Evolutionary conservation across 805 yeast genomes (phyloP).

Genomic region (Ogataea degrootiae): DNA sequence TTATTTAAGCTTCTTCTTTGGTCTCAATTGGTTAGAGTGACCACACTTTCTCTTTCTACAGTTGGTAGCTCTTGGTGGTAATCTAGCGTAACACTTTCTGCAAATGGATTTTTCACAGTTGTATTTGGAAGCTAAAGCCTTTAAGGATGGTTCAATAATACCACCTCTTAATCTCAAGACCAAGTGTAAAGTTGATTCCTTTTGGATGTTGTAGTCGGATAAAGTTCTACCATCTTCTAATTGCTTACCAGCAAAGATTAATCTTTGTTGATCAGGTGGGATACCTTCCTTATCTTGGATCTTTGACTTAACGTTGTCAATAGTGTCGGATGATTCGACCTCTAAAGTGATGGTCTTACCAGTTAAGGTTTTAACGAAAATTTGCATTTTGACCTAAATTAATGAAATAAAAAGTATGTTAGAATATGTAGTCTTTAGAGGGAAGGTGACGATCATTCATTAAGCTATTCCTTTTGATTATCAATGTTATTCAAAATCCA

Average conservation of each 20-base stretch:
- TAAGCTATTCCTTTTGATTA: too few species aligned
- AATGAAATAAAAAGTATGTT: slow-evolving; percentile 6
- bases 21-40: slow-evolving; percentile 99
- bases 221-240: slow-evolving; percentile 93
- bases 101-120: slow-evolving; percentile 99
- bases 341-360: slow-evolving; percentile 91
- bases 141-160: slow-evolving; percentile 98
- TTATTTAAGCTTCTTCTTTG: slow-evolving; percentile 98
- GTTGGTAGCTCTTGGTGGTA: slow-evolving; percentile 99
- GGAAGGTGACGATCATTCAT: neutral
- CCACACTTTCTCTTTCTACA: slow-evolving; percentile 99
- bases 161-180: slow-evolving; percentile 68
- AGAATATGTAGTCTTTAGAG: slow-evolving; percentile 1
- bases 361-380: slow-evolving; percentile 98
- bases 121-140: slow-evolving; percentile 98
- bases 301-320: slow-evolving; percentile 92
- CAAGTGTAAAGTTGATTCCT: slow-evolving; percentile 71
- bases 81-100: slow-evolving; percentile 99
- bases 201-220: slow-evolving; percentile 93
- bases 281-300: slow-evolving; percentile 96
- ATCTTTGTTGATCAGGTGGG: slow-evolving; percentile 95
- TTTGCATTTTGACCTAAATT: slow-evolving; percentile 59
- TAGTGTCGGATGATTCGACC: slow-evolving; percentile 92
- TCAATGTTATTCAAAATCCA: too few species aligned
- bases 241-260: slow-evolving; percentile 95